Conservation (phyloP, 164 flowering plant genomes). For the Liquidambar formosana region DNA sequence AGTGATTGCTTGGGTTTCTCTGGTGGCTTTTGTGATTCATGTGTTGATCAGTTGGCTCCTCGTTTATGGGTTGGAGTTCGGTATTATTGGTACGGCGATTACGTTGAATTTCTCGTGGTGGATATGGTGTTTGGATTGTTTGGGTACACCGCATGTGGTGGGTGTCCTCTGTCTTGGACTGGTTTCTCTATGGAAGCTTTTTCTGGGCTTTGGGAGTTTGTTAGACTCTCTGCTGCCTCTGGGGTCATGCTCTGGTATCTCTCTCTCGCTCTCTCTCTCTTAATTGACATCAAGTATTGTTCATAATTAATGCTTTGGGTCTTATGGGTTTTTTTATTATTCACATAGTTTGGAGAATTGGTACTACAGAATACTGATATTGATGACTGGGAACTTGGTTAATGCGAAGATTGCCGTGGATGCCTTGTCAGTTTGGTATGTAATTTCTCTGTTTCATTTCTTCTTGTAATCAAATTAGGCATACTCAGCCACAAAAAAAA, state of each 20-base stretch:
- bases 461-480: no score
- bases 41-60: constrained; percentile 45
- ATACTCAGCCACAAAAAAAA: no score
- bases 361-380: constrained; percentile 45
- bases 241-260: constrained; percentile 69
- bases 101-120: constrained; percentile 59
- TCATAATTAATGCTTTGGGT: no score
- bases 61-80: constrained; percentile 36
- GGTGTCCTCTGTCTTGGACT: constrained; percentile 45
- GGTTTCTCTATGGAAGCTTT: constrained; percentile 62
- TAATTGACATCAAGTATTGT: no score
- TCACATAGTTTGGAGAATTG: constrained; percentile 45
- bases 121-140: constrained; percentile 45
- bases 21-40: constrained; percentile 35
- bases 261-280: no score
- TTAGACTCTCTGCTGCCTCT: constrained; percentile 57
- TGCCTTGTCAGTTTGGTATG: constrained; percentile 48
- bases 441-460: neutral
- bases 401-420: constrained; percentile 44
- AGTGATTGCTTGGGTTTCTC: constrained; percentile 45
- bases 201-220: constrained; percentile 48
- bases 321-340: no score
- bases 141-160: constrained; percentile 35
- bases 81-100: constrained; percentile 47
- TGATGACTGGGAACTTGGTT: constrained; percentile 39